phyloP scores from a whole-genome alignment of 129 eudicot species.

The Chrysanthemum makinoi region DNA sequence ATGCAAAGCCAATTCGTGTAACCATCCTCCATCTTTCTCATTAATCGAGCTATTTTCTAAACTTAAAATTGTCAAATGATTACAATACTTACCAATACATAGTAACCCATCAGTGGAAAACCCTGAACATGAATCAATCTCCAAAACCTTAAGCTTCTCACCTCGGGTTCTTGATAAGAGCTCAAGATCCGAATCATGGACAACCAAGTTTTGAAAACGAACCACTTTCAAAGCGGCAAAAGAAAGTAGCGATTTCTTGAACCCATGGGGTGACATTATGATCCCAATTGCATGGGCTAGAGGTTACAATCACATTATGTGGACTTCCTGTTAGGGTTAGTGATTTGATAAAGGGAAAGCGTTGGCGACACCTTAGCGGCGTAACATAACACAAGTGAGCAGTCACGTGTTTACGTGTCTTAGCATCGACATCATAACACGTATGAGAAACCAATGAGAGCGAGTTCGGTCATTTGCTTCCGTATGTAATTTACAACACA shows the following conservation, averaged over 20 bases:
- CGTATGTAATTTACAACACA: background rate
- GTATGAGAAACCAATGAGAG: background rate
- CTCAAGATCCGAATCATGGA: background rate
- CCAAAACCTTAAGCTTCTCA: background rate
- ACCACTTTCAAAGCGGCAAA: background rate
- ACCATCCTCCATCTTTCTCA: background rate
- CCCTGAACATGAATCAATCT: background rate
- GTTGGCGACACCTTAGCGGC: background rate
- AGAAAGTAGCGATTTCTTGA: background rate
- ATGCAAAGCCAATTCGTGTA: background rate
- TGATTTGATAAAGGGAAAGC: background rate
- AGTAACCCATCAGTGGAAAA: background rate
- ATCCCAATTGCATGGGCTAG: background rate
- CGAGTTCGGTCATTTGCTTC: background rate
- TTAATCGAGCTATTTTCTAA: background rate
- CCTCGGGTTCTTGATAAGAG: background rate
- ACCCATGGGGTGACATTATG: background rate
- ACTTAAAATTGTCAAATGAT: background rate
- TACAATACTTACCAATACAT: background rate
- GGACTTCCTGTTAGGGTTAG: background rate
- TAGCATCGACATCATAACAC: background rate
- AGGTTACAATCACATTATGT: too few relatives aligned
- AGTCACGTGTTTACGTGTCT: background rate
- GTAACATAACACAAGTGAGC: background rate
- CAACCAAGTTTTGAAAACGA: background rate